Percentiles rank a stretch among this genome's conserved stretches.
Conservation (phyloP, 352 stramenopile genomes). For the Pythium dissimile region DNA sequence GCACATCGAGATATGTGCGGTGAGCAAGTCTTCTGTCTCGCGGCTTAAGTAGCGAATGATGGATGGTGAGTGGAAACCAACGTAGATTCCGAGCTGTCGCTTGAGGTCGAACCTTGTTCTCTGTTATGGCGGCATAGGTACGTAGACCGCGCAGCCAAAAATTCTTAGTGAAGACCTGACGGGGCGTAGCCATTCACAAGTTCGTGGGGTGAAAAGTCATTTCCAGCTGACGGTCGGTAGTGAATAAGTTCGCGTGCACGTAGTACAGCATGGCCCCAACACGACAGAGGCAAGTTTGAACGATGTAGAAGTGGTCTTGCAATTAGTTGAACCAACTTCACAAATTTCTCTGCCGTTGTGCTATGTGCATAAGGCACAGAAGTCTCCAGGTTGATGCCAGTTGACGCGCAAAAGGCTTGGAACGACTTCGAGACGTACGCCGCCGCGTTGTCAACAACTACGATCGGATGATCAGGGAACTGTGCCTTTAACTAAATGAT, state of each 20-base stretch:
- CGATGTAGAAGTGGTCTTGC: conserved; percentile 4
- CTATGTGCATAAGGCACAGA: conserved; percentile 17
- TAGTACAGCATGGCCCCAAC: conserved; percentile 11
- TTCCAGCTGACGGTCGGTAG: conserved; percentile 1
- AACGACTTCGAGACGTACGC: conserved; percentile 19
- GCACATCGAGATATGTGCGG: conserved; percentile 21
- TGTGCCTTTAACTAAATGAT: conserved; percentile 21
- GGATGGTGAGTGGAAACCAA: conserved; percentile 23
- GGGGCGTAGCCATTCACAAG: too few relatives aligned
- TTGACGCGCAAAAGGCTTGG: conserved; percentile 12
- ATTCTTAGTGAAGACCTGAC: too few relatives aligned
- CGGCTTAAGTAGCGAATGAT: conserved; percentile 19
- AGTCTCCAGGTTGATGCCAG: conserved; percentile 11
- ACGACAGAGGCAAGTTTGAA: conserved; percentile 11
- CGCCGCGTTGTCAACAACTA: conserved; percentile 12
- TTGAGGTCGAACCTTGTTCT: conserved; percentile 11
- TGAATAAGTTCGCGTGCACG: conserved; percentile 5
- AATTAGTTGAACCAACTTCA: conserved; percentile 14
- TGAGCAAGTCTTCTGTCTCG: conserved; percentile 18
- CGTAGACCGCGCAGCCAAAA: neutral
- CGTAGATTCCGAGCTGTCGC: conserved; percentile 22
- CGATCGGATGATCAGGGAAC: conserved; percentile 15
- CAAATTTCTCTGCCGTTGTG: conserved; percentile 14
- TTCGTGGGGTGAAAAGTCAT: too few relatives aligned
- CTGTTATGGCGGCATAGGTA: conserved; percentile 16